Conservation (phyloP, 176 grass and related monocot species). For the Phoenix roebelenii region DNA sequence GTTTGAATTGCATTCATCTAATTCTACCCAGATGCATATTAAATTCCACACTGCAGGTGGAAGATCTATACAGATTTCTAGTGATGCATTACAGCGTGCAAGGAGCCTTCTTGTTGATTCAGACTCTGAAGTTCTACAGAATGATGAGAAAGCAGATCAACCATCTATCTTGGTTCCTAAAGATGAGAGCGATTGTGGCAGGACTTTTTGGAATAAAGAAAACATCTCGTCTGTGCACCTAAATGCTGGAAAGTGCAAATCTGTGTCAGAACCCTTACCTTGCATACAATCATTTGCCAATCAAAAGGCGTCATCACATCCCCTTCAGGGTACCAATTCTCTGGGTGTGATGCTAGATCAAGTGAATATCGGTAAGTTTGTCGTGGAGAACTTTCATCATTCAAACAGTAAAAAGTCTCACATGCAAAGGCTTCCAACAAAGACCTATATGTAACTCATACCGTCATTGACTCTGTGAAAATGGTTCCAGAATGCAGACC, state of each 20-base stretch:
- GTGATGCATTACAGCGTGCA: constrained; percentile 55
- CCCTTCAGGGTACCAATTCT: constrained; percentile 22
- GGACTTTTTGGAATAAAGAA: constrained; percentile 28
- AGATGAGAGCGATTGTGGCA: constrained; percentile 24
- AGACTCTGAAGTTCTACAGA: constrained; percentile 22
- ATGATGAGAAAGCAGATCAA: constrained; percentile 13
- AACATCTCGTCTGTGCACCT: constrained; percentile 7
- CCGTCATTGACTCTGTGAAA: constrained; percentile 6
- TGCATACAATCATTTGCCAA: neutral
- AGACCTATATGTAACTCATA: constrained; percentile 23
- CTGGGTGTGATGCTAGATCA: constrained; percentile 9
- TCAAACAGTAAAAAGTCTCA: constrained; percentile 20
- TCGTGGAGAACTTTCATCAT: constrained; percentile 7
- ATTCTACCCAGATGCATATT: constrained; percentile 28
- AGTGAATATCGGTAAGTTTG: constrained; percentile 13
- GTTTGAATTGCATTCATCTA: constrained; percentile 18
- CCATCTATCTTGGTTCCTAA: constrained; percentile 18
- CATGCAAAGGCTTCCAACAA: constrained; percentile 29
- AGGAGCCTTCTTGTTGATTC: constrained; percentile 62
- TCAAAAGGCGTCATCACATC: constrained; percentile 1
- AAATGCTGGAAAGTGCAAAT: constrained; percentile 6
- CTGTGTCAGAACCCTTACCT: constrained; percentile 5
- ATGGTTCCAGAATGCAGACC: constrained; percentile 25
- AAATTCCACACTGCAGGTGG: constrained; percentile 59
- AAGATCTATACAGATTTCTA: constrained; percentile 56